Evolutionary conservation across 2,329 filamentous ascomycete genomes (phyloP), one percentile per base, ranked within the genome.

Genomic region (Arthrobotrys megalospora): DNA sequence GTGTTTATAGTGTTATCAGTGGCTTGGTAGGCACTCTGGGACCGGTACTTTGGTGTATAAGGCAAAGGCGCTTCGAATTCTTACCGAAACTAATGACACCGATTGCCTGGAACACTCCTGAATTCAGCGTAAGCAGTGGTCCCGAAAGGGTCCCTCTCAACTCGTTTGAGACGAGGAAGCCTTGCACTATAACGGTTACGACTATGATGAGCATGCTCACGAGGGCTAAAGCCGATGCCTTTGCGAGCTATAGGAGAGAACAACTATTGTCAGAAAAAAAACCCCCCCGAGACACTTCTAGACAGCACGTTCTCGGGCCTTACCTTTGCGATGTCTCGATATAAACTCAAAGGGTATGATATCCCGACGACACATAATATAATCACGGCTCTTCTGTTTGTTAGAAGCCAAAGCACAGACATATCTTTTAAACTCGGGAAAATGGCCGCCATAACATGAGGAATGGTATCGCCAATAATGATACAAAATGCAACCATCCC

Each of bases 401-500:
- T 92, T 81, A 99, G 86, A 71, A 97, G 87, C 84, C 93, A 93
- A 16, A 98, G 84, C 21, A 97, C 92, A 0, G 93, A 90, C 83
- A 92, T 90, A 34, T 90, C 87, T 45, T 86, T 85, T 76, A 98
- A 83, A 1, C 89, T 89, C 0, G 96, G 94, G 86, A 95, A 97
- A 4, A 97, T 85, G 3, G 94, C 93, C 58, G 88, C 86, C 82
- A 98, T 84, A 58, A 99, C 96, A 84, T 94, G 93, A 2, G 96
- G 96, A 83, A 99, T 97, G 0, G 93, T 94, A 84, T 99, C 96
- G 76, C 96, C 96, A 8, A 99, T 92, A 82, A 99, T 97, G 82
- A 99, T 94, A 81, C 94, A 96, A 84, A 98, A 99, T 12, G 96
- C 96, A 70, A 99, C 90, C 96, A 99, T 99, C 80, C 96, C 96